A percentile compares a stretch with the other conserved stretches of the same genome.
These are phyloP conservation scores for Penicillium fimorum DNA, from an alignment of 495 filamentous ascomycete species.

Conservation along the genomic window DNA sequence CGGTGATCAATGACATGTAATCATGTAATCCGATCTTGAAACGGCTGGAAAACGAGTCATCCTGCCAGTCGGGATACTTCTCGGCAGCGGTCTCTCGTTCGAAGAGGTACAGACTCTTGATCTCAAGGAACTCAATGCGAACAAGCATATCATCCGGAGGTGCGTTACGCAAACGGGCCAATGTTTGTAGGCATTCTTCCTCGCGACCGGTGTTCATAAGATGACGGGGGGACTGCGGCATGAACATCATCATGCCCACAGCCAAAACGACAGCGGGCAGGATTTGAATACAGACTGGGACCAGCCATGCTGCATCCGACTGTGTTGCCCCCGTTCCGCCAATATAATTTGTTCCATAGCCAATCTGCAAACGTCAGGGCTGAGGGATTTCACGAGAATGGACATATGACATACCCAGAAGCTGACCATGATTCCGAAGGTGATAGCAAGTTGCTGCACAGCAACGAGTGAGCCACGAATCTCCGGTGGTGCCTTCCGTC, in stretches of 20 bases:
- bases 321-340: constrained; percentile 43
- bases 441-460: constrained; percentile 68
- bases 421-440: constrained; percentile 61
- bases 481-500: constrained; percentile 56
- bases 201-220: constrained; percentile 67
- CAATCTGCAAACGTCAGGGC: constrained; percentile 41
- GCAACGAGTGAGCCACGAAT: constrained; percentile 70
- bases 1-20: constrained; percentile 34
- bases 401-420: constrained; percentile 54
- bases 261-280: constrained; percentile 43
- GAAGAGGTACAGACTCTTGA: constrained; percentile 71
- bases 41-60: constrained; percentile 29
- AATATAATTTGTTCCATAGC: constrained; percentile 48
- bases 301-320: constrained; percentile 43
- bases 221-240: constrained; percentile 82
- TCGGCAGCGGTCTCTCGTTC: constrained; percentile 66
- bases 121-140: constrained; percentile 76
- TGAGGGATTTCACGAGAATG: not conserved
- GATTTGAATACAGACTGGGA: constrained; percentile 46
- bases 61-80: constrained; percentile 34
- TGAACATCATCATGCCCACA: constrained; percentile 54
- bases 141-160: constrained; percentile 62
- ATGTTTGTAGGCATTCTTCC: constrained; percentile 58
- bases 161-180: constrained; percentile 60
- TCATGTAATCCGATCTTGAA: constrained; percentile 34